Evolutionary conservation across 306 rosid species (phyloP), one percentile per base, ranked within the genome.

Genomic region (Lupinus albus): DNA sequence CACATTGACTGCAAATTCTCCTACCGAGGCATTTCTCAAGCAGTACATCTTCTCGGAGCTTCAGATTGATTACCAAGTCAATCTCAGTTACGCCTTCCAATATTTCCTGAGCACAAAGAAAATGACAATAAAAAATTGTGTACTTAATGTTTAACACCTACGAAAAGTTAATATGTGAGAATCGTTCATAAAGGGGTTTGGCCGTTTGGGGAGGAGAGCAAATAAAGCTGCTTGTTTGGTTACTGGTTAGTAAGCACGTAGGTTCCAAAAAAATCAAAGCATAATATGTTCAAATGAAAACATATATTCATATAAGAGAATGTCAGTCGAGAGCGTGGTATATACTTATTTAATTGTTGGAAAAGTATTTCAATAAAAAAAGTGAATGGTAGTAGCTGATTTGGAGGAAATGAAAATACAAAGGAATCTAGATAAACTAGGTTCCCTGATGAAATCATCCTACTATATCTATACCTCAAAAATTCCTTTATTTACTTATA

Each of bases 21-120:
- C 99, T 86, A 39, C 97, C 99, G 17, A 93, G 96, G 74, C 99
- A 93, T 80, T 93, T 93, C 80, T 86, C 90, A 50, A 93, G 80
- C 79, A 93, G 74, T 58, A 93, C 87, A 82, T 93, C 94, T 77
- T 93, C 97, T 61, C 82, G 89, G 17, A 93, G 88, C 82, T 82
- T 93, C 77, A 93, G 88, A 79, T 93, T 93, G 48, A 93, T 84
- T 73, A 86, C 99, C 84, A 90, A 71, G 72, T 93, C 99, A 55
- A 93, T 82, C 81, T 93, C 94, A 2, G 87, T 76, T 28, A 90
- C 96, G 60, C 86, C 90, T 74, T 84, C 99, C 83, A 93, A 79
- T 77, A 89, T 90, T 85, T 90, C 94, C 99, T 93, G 81, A 17
- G 12, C 62, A 49, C 8, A 21, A 71, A 75, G 33, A 76, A 45